A percentile compares a stretch with the other conserved stretches of the same genome.
Conservation (phyloP, 2,329 filamentous ascomycete species). For the Dichotomopilus funicola region DNA sequence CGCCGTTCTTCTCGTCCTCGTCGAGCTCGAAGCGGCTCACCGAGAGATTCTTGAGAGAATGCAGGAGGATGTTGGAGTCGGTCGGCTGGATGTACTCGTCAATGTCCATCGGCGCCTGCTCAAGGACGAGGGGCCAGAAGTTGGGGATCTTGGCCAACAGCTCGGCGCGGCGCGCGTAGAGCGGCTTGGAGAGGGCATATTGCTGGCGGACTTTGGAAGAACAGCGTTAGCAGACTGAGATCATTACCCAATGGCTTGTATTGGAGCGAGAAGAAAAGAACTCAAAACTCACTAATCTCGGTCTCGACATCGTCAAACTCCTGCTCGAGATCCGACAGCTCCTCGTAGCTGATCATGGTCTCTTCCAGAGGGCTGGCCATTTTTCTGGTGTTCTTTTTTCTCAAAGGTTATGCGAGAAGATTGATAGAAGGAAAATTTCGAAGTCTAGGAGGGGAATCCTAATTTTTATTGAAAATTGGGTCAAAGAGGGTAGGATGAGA, state of each 20-base stretch:
- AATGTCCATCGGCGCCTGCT: conserved; percentile 77
- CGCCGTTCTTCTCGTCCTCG: conserved; percentile 51
- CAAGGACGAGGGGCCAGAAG: conserved; percentile 94
- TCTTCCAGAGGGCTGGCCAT: conserved; percentile 30
- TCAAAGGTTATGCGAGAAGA: neutral
- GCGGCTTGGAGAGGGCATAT: conserved; percentile 57
- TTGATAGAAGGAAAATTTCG: no score
- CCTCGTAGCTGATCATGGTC: conserved; percentile 58
- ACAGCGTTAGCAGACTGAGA: neutral
- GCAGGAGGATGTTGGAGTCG: conserved; percentile 67
- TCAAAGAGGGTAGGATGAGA: conserved; percentile 3
- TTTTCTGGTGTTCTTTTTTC: conserved; percentile 7
- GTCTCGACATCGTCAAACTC: conserved; percentile 80
- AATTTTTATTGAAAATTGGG: neutral
- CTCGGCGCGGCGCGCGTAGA: conserved; percentile 70
- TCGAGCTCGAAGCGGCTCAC: conserved; percentile 78
- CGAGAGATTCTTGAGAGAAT: conserved; percentile 59
- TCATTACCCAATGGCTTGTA: neutral
- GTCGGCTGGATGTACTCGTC: conserved; percentile 81
- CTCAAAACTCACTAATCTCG: conserved; percentile 62
- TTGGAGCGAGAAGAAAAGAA: neutral
- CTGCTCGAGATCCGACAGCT: conserved; percentile 71
- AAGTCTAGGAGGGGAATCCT: no score
- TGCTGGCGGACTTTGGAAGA: conserved; percentile 60
- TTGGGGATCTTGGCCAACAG: conserved; percentile 67